A percentile compares a stretch with the other conserved stretches of the same genome.
Evolutionary conservation across 768 basidiomycete species (phyloP).

Genomic region (Lepiota venenata): DNA sequence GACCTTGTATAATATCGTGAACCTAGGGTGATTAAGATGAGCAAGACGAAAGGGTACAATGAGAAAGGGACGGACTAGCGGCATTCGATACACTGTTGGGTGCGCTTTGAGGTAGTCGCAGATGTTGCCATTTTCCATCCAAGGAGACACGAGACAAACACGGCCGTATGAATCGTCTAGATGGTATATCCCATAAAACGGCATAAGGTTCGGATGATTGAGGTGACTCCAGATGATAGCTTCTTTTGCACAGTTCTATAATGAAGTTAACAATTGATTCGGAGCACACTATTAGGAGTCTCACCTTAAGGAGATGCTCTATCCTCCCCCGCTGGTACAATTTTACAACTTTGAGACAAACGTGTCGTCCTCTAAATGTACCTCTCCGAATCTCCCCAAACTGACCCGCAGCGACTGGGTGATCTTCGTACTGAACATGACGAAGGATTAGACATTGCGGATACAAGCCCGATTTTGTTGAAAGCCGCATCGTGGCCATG

Average conservation of each 20-base stretch:
- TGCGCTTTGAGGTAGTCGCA: conserved; percentile 6
- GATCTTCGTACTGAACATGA: conserved; percentile 12
- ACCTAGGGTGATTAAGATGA: neutral
- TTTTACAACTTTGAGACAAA: conserved; percentile 24
- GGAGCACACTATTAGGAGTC: neutral
- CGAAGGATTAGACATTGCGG: conserved; percentile 23
- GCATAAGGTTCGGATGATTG: conserved; percentile 9
- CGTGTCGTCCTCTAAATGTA: conserved; percentile 12
- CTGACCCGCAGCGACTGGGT: conserved; percentile 19
- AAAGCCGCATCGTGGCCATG: conserved; percentile 16
- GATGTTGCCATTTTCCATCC: conserved; percentile 16
- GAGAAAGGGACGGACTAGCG: neutral
- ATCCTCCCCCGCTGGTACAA: conserved; percentile 19
- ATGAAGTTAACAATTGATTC: no score
- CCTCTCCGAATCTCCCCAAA: conserved; percentile 29
- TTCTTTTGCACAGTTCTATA: conserved; percentile 9
- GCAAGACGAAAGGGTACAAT: neutral
- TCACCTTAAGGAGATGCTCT: conserved; percentile 20
- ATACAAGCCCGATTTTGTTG: conserved; percentile 21
- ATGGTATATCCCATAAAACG: conserved; percentile 15
- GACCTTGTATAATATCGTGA: conserved; percentile 13
- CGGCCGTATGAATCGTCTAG: neutral
- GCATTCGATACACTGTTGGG: neutral
- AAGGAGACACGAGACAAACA: conserved; percentile 13
- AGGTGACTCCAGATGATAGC: conserved; percentile 15